phyloP scores from a whole-genome alignment of 345 rosid genomes.

The Salix dunnii region DNA sequence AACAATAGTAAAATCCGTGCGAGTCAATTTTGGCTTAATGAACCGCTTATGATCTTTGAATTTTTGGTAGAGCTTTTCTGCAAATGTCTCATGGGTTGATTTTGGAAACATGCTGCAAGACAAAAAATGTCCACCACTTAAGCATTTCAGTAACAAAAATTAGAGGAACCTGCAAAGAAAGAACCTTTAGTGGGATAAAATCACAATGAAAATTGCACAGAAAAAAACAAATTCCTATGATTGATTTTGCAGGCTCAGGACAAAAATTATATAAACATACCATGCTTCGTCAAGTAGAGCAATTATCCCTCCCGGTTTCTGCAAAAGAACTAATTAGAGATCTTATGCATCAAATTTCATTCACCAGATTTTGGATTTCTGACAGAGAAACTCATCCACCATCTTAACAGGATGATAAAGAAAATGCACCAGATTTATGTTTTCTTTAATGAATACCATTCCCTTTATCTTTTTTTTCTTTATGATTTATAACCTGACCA shows the following conservation, averaged over 20 bases:
- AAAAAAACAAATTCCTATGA: slow-evolving; percentile 2
- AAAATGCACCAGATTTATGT: too few relatives aligned
- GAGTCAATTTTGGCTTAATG: slow-evolving; percentile 74
- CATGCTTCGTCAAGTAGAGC: slow-evolving; percentile 92
- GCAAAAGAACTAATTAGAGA: slow-evolving; percentile 39
- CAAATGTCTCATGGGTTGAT: slow-evolving; percentile 84
- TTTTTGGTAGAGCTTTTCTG: slow-evolving; percentile 79
- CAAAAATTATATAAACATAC: slow-evolving; percentile 38
- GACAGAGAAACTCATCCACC: neutral
- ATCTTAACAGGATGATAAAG: too few relatives aligned
- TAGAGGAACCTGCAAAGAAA: neutral
- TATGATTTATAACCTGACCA: neutral
- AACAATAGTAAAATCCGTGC: slow-evolving; percentile 66
- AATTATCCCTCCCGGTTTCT: slow-evolving; percentile 92
- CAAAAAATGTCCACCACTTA: slow-evolving; percentile 18
- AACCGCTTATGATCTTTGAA: slow-evolving; percentile 77
- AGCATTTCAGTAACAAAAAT: slow-evolving; percentile 9
- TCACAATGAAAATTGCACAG: neutral
- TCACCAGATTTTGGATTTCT: slow-evolving; percentile 1
- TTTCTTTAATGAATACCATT: too few relatives aligned
- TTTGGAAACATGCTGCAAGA: slow-evolving; percentile 80
- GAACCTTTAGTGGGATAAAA: neutral
- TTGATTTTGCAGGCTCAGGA: slow-evolving; percentile 3
- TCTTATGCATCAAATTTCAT: slow-evolving; percentile 11
- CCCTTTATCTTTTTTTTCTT: neutral